Conservation (phyloP, 768 basidiomycete species). For the Auriscalpium microsporum region DNA sequence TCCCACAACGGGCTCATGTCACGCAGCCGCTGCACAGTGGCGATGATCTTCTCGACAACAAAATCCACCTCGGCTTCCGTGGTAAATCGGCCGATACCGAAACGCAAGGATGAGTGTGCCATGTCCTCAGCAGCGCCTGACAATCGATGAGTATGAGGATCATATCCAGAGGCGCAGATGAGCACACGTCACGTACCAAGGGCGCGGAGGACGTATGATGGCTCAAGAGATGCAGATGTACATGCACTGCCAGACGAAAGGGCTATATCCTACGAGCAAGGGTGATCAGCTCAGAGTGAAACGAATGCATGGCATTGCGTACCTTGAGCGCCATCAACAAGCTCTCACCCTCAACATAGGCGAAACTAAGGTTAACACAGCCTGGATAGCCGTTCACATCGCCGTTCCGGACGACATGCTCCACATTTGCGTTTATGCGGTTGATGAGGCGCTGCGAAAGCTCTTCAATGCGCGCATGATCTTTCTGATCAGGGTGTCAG, state of each 20-base stretch:
- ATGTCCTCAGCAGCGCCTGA: conserved; percentile 93
- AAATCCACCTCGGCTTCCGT: conserved; percentile 96
- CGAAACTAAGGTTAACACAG: conserved; percentile 91
- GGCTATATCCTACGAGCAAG: conserved; percentile 71
- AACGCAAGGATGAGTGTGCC: conserved; percentile 96
- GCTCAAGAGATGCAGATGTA: conserved; percentile 96
- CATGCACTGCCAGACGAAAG: conserved; percentile 97
- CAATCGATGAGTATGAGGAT: conserved; percentile 2
- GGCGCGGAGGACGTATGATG: conserved; percentile 95
- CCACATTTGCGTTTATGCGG: conserved; percentile 75
- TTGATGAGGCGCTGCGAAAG: conserved; percentile 77
- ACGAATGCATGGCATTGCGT: conserved; percentile 9
- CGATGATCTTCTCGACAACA: conserved; percentile 80
- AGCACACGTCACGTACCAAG: conserved; percentile 45
- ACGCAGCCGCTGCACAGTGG: conserved; percentile 77
- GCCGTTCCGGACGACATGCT: conserved; percentile 91
- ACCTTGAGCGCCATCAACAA: conserved; percentile 97
- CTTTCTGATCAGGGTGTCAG: conserved; percentile 41
- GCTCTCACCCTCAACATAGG: conserved; percentile 96
- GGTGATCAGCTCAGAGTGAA: neutral
- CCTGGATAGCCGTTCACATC: conserved; percentile 89
- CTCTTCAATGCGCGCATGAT: conserved; percentile 63
- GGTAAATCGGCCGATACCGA: conserved; percentile 96
- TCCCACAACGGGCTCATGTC: conserved; percentile 99
- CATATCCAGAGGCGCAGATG: neutral